Base-by-base conservation (phyloP, 352 stramenopile species). In the Pythium brassicae region DNA sequence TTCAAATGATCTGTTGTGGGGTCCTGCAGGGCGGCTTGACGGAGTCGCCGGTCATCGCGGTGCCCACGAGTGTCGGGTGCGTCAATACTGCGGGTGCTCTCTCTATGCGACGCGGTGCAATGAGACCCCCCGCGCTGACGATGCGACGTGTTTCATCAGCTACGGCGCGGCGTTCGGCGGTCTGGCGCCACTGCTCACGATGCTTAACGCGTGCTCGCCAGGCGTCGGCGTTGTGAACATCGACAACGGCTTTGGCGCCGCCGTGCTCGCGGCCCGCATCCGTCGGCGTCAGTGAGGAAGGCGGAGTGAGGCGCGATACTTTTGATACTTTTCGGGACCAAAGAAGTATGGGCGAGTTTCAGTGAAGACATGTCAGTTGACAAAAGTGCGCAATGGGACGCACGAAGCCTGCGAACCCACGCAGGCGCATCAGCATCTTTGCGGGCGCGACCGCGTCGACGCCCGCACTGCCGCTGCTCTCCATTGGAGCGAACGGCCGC, bases 211-310 rank as follows among this genome's bases (percentile, higher is more conserved):
- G 20, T 99, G 96, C 66, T 97, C 93, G 43, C 97, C 97, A 15
- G 97, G 97, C n/a, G 95, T 99, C 3, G 92, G 89, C n/a, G 95
- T 99, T 39, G 94, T 99, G n/a, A 99, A 99, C 69, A 98, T 99
- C 59, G 97, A 99, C 72, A 99, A 99, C 65, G 97, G 97, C 35
- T 99, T 99, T 74, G 96, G 96, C 7, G 97, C 92, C 5, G 97
- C 96, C 10, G 93, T 97, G 1, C 85, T 98, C 26, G 97, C 95
- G 71, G 78, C 46, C 14, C 32, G 47, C 12, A 47, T 48, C 11
- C 34, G 22, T 23, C 32, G 2, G 32, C 32, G 32, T 37, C 32
- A 37, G 32, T 37, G 32, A 37, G 32, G 32, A n/a, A 7, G 32
- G 14, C 32, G 32, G 10, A 37, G 32, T 11, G 32, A 37, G 26